Evolutionary conservation across 2,329 filamentous ascomycete species (phyloP), one percentile per base, ranked within the genome.

Genomic region (Arthrobotrys pseudoclavata): DNA sequence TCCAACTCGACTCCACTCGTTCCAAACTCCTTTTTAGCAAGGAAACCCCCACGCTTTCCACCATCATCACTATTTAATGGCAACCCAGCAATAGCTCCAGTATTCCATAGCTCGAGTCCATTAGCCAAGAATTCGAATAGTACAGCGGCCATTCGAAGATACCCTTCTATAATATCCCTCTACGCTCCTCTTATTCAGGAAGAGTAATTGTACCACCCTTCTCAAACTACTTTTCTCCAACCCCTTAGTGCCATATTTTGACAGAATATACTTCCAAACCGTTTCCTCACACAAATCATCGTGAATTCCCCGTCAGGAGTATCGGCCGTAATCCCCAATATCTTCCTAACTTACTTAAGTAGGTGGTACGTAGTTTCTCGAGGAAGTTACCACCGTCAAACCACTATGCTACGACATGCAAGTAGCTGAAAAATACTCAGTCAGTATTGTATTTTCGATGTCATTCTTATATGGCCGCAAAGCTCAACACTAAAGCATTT

Each of bases 1-100:
- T 26, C 52, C 37, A 55, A 12, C 13, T 60, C 69, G 12, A n/a
- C 20, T 15, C 55, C 55, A 22, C 22, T n/a, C 2, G 15, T 22
- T 18, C 13, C 31, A 52, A 66, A 74, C 24, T 66, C 61, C 18
- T 52, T 74, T 12, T 67, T 74, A 18, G 69, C 52, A 18, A 74
- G 29, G 31, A 57, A 74, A 20, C 67, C 52, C 24, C 69, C 69
- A 57, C 60, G 60, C 1, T 64, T 40, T n/a, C 15, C 15, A 9
- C 12, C 47, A 22, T 18, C 13, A 31, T 47, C 2, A 18, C 4
- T 26, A 40, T 26, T 31, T 13, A 57, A n/a, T 4, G 34, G 22
- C n/a, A 34, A 22, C 12, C 20, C 24, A 24, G 24, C 37, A 20
- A 45, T 18, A 7, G 40, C 55, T 3, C 67, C 67, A 3, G 67